Evolutionary conservation across 345 rosid species (phyloP), one percentile per base, ranked within the genome.

Genomic region (Eucalyptus paniculata): DNA sequence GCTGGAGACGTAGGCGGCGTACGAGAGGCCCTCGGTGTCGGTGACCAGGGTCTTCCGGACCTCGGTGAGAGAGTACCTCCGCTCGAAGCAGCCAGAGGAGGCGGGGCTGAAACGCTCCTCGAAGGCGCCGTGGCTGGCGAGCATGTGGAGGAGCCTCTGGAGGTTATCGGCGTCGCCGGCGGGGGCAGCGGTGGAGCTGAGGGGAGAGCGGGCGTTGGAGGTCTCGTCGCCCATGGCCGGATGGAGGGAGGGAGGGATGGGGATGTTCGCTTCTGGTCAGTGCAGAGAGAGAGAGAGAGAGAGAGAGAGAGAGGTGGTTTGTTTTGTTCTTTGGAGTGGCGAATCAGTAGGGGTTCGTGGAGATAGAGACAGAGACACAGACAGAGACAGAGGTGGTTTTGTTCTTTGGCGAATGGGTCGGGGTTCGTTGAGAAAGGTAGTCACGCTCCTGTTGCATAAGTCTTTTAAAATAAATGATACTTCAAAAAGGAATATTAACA

Each of bases 1-100:
- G 99, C 72, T 97, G 99, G 91, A 97, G 99, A 97, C 95, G 89
- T 95, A 97, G 12, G 96, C 90, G 10, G 93, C 98, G 88, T 93
- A 96, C 37, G 99, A 97, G 87, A 96, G 96, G 14, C 98, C 99
- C 2, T 89, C 90, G 2, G 91, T 81, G 81, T 94, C 98, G 50
- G 97, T 94, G 51, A 95, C 96, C 11, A 97, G 97, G 21, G 97
- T 95, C 91, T 92, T 93, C 9, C 99, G 99, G 28, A 95, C 89
- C 87, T 95, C 97, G 1, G 98, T 95, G 32, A 97, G 96, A 1
- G 93, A 93, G 91, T 94, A 97, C 40, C 85, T 95, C 87, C 98
- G 90, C 87, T 88, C 94, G 6, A 40, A 34, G 50, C 80, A 92
- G 51, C 69, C 93, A 19, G 37, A 18, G 82, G 65, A 1, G 67